Evolutionary conservation across 2,329 filamentous ascomycete species (phyloP), one percentile per base, ranked within the genome.

Genomic region (Nemania abortiva): DNA sequence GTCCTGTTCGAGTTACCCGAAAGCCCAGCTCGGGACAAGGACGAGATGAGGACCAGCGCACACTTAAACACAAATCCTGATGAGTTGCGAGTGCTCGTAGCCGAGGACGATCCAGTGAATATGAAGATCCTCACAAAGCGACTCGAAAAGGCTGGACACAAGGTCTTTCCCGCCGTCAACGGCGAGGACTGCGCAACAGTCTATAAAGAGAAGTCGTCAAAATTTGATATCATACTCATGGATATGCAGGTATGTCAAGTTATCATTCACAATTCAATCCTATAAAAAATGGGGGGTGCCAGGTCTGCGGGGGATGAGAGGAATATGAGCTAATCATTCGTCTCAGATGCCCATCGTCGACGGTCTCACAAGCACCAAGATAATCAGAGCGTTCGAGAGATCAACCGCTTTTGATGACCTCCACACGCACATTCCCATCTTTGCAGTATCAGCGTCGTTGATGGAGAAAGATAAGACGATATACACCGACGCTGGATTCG

Each of bases 311-410:
- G 20, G 20, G n/a, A 18, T 18, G 11, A 31, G 13, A 34, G 20
- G 7, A 3, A n/a, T 9, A 22, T 13, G 24, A 53, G 47, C 65
- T 72, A 61, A 72, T 22, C 13, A 55, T 55, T 52, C 7, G 1
- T 22, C 18, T 1, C 63, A 97, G 93, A 97, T 97, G 94, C 94
- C 94, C 20, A 96, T 97, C 37, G 92, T 97, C 4, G 93, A 97
- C 76, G 94, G 94, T 15, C 85, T 95, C 29, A 89, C 87, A 2
- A 94, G 93, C 18, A 92, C 94, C 0, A 94, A 93, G 79, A 91
- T 94, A 87, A 97, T 97, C 70, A 87, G 94, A 29, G 89, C 89
- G 0, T 90, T 87, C 62, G 94, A 97, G 77, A 87, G 87, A 82
- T 79, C 84, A 55, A 55, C 92, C 0, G 74, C 81, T 0, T 82